Conservation (phyloP, 2,329 filamentous ascomycete species). For the Thielaviopsis punctulata region DNA sequence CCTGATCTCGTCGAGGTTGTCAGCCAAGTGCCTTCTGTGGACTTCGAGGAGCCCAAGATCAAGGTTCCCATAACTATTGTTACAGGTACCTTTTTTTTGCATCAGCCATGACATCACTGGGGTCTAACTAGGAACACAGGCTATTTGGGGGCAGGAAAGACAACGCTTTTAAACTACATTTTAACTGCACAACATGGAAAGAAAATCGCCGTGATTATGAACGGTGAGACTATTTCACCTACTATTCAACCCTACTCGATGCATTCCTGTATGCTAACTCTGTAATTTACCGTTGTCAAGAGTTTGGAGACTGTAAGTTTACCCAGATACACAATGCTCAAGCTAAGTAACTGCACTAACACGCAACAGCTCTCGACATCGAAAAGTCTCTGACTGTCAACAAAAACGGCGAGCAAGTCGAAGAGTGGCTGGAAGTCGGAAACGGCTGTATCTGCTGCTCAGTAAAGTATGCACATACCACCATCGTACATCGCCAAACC, state of each 20-base stretch:
- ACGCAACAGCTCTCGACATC: constrained; percentile 61
- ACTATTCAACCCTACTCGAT: constrained; percentile 1
- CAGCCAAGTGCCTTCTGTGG: constrained; percentile 18
- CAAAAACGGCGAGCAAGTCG: constrained; percentile 62
- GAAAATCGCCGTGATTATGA: constrained; percentile 94
- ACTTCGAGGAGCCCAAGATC: constrained; percentile 31
- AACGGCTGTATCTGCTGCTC: constrained; percentile 98
- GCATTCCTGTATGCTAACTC: background rate
- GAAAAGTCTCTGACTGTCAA: constrained; percentile 91
- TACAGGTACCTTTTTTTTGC: constrained; percentile 36
- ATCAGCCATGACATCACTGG: background rate
- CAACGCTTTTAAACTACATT: constrained; percentile 89
- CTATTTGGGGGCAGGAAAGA: constrained; percentile 91
- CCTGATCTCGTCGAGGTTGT: constrained; percentile 41
- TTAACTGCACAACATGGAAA: constrained; percentile 89
- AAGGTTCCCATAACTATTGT: constrained; percentile 78
- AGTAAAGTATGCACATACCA: constrained; percentile 48
- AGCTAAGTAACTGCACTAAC: constrained; percentile 12
- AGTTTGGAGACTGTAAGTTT: constrained; percentile 62
- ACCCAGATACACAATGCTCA: background rate
- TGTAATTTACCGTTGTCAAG: too few species aligned
- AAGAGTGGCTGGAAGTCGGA: constrained; percentile 89
- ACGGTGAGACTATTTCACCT: constrained; percentile 34
- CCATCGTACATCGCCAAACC: background rate
- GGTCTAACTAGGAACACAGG: constrained; percentile 31